These are phyloP conservation scores for Cryphonectria radicalis DNA, from an alignment of 2,329 filamentous ascomycete genomes.

Conservation along the genomic window DNA sequence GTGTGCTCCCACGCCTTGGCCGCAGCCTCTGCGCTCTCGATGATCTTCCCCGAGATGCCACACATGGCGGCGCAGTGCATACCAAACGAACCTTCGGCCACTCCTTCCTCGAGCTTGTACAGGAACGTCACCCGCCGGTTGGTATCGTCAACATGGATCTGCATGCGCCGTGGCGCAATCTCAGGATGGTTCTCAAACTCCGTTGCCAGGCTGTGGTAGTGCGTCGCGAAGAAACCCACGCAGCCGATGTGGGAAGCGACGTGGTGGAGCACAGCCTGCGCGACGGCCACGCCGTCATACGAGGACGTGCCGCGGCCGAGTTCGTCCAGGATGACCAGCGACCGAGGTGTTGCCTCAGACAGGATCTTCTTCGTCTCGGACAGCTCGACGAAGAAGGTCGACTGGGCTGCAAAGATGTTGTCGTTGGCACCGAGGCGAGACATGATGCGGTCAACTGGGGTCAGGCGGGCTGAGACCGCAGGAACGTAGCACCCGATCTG, in stretches of 20 bases:
- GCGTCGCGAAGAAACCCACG: slow-evolving; percentile 94
- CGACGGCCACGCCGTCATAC: slow-evolving; percentile 95
- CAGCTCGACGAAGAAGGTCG: slow-evolving; percentile 96
- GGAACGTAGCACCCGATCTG: slow-evolving; percentile 95
- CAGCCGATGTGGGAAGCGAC: slow-evolving; percentile 92
- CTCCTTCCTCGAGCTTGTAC: slow-evolving; percentile 90
- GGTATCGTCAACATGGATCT: slow-evolving; percentile 87
- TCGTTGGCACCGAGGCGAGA: slow-evolving; percentile 96
- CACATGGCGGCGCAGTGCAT: slow-evolving; percentile 99
- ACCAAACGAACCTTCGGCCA: slow-evolving; percentile 95
- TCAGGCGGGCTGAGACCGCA: slow-evolving; percentile 78
- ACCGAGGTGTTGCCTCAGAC: slow-evolving; percentile 89
- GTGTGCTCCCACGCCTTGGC: slow-evolving; percentile 96
- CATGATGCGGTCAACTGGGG: slow-evolving; percentile 97
- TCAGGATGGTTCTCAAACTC: slow-evolving; percentile 92
- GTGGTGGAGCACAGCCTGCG: slow-evolving; percentile 96
- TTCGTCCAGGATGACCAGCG: slow-evolving; percentile 95
- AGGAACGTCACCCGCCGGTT: slow-evolving; percentile 91
- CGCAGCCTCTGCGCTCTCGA: slow-evolving; percentile 84
- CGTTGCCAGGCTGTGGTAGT: slow-evolving; percentile 91
- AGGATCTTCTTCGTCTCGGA: slow-evolving; percentile 98
- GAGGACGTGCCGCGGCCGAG: slow-evolving; percentile 92
- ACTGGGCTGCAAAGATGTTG: slow-evolving; percentile 98
- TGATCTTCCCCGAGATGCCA: slow-evolving; percentile 81
- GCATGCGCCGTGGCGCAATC: slow-evolving; percentile 85